Conservation (phyloP, 345 rosid genomes). For the Populus nigra region DNA sequence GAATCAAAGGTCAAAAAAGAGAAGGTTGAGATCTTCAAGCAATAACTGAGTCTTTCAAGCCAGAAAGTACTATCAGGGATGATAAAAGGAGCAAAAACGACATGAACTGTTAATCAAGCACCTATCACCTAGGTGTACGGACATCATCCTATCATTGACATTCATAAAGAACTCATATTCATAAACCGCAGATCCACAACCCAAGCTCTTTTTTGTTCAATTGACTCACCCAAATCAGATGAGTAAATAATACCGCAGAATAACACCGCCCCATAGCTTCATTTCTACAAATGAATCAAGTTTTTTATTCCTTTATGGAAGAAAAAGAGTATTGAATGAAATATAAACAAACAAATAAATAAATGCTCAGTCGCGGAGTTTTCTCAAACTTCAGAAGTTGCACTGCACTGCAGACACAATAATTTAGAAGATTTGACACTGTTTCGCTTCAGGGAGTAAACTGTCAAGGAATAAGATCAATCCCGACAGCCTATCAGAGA, state of each 20-base stretch:
- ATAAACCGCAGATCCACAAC: background rate
- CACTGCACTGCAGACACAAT: background rate
- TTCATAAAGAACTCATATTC: background rate
- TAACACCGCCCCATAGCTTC: no score
- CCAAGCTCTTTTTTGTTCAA: background rate
- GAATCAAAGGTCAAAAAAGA: background rate
- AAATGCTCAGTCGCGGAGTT: background rate
- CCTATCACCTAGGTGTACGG: background rate
- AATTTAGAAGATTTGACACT: background rate
- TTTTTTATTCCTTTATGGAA: background rate
- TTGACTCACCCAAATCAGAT: background rate
- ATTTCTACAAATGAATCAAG: background rate
- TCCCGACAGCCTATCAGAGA: slow-evolving; percentile 14
- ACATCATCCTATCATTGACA: background rate
- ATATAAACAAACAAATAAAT: background rate
- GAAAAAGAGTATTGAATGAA: background rate
- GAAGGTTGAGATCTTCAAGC: background rate
- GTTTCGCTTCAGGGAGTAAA: slow-evolving; percentile 22
- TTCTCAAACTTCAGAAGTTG: background rate
- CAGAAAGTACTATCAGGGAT: no score
- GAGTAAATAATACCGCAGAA: background rate
- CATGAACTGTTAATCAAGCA: background rate
- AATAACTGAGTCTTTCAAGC: background rate
- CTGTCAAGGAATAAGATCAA: background rate
- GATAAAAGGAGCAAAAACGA: background rate